phyloP scores from a whole-genome alignment of 169 alveolate genomes.

The Plasmodium vivax region DNA sequence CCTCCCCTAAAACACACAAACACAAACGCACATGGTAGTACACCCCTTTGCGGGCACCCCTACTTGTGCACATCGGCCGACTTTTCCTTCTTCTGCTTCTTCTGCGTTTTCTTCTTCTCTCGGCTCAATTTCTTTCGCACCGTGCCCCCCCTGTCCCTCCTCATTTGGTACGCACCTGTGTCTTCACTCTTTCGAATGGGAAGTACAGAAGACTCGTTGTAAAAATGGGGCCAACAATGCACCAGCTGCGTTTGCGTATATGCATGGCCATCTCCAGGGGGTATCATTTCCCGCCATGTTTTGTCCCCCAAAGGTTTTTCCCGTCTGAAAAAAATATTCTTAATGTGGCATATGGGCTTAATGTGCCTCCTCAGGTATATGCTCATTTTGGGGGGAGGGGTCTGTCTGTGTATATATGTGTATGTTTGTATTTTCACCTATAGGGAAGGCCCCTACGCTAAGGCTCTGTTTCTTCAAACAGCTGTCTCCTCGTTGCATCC shows the following conservation, averaged over 20 bases:
- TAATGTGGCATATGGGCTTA: conserved; percentile 24
- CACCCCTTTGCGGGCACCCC: not conserved
- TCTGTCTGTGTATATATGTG: not conserved
- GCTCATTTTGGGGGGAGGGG: conserved; percentile 6
- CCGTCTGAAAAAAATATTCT: conserved; percentile 29
- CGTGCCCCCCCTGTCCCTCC: conserved; percentile 76
- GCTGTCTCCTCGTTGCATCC: not conserved
- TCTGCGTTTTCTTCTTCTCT: conserved; percentile 71
- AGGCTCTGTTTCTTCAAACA: not conserved
- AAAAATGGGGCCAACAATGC: not conserved
- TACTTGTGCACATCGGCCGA: conserved; percentile 32
- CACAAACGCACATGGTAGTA: not conserved
- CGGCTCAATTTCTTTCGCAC: conserved; percentile 69
- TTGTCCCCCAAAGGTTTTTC: not conserved
- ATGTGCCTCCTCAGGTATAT: conserved; percentile 23
- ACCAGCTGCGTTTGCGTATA: not conserved
- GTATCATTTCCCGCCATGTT: not conserved
- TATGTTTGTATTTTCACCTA: not conserved
- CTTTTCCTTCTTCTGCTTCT: conserved; percentile 69
- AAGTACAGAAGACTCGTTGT: conserved; percentile 25
- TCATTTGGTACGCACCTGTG: conserved; percentile 43
- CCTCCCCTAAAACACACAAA: not conserved
- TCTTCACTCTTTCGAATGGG: conserved; percentile 1
- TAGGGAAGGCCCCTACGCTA: not conserved
- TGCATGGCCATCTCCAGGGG: not conserved